Evolutionary conservation across 176 grass and related monocot species (phyloP).

Genomic region (Puya raimondii): DNA sequence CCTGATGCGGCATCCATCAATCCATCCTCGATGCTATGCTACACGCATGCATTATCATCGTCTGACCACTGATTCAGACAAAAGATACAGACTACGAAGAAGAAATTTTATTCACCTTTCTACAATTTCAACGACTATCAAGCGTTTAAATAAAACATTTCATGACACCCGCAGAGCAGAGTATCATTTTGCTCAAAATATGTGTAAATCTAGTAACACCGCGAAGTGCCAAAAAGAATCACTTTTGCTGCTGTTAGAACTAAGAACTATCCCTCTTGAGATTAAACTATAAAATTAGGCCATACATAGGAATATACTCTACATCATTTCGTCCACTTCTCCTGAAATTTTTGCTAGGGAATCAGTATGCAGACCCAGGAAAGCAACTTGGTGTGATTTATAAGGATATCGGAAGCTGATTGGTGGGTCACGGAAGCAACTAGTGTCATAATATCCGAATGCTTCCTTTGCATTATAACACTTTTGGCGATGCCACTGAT

Average conservation of each 20-base stretch:
- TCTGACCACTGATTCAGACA: too few species aligned
- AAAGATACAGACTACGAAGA: too few species aligned
- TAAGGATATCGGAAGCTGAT: constrained; percentile 10
- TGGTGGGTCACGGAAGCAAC: constrained; percentile 4
- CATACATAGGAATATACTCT: constrained; percentile 18
- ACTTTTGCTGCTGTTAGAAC: neutral
- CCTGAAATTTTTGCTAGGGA: constrained; percentile 18
- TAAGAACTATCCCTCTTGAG: neutral
- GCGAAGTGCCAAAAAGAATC: neutral
- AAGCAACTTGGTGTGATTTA: constrained; percentile 9
- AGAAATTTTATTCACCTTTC: too few species aligned
- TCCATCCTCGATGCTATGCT: too few species aligned
- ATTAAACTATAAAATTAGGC: constrained; percentile 9
- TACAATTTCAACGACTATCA: too few species aligned
- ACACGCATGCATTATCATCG: too few species aligned
- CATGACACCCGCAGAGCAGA: neutral
- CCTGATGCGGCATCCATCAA: too few species aligned
- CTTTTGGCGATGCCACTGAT: neutral
- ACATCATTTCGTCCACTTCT: constrained; percentile 31
- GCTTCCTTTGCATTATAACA: neutral
- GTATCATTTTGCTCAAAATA: neutral
- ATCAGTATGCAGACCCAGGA: constrained; percentile 12
- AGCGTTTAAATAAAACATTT: neutral
- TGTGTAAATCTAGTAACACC: constrained; percentile 5
- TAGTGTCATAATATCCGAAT: constrained; percentile 2